Conservation (phyloP, 441 rosid species). For the Erodium trifolium region DNA sequence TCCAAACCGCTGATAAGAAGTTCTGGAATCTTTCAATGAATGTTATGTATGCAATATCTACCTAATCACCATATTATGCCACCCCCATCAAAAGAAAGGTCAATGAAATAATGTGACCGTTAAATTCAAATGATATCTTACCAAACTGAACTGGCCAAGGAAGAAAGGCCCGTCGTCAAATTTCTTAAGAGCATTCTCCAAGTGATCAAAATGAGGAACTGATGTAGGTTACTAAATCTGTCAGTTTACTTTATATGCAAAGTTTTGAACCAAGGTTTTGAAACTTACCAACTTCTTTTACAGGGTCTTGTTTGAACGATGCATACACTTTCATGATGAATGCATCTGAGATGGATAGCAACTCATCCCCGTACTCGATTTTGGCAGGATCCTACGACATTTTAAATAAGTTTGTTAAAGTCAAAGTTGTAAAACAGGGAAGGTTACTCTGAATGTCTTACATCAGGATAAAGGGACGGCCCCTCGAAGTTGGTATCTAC, state of each 20-base stretch:
- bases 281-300: slow-evolving; percentile 47
- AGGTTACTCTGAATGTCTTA: slow-evolving; percentile 20
- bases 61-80: slow-evolving; percentile 27
- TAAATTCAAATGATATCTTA: slow-evolving; percentile 20
- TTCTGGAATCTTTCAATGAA: slow-evolving; percentile 55
- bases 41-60: slow-evolving; percentile 65
- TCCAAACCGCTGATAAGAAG: slow-evolving; percentile 38
- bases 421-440: slow-evolving; percentile 1
- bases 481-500: slow-evolving; percentile 78
- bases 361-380: slow-evolving; percentile 54
- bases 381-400: slow-evolving; percentile 61
- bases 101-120: background rate
- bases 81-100: too few species aligned
- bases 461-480: slow-evolving; percentile 59
- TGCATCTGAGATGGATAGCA: slow-evolving; percentile 43
- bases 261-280: background rate
- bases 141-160: slow-evolving; percentile 72
- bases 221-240: slow-evolving; percentile 12
- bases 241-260: slow-evolving; percentile 6
- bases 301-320: slow-evolving; percentile 55
- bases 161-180: slow-evolving; percentile 83
- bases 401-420: slow-evolving; percentile 6
- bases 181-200: slow-evolving; percentile 57
- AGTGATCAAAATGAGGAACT: slow-evolving; percentile 65
- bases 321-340: slow-evolving; percentile 30